Evolutionary conservation across 805 yeast species (phyloP).

Genomic region (Tetrapisispora pingtungensis): DNA sequence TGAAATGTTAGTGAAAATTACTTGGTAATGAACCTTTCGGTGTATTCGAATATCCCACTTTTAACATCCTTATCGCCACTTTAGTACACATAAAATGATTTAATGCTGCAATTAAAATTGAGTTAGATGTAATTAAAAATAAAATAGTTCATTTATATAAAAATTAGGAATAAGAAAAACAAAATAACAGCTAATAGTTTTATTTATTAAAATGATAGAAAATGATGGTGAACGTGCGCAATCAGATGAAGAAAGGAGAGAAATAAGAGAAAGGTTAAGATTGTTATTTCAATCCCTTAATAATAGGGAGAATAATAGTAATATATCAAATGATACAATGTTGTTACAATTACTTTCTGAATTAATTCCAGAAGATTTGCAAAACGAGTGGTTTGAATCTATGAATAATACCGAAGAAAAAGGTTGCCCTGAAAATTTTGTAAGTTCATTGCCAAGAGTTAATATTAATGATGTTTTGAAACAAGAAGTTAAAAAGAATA

Average conservation of each 20-base stretch:
- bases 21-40: too few relatives aligned
- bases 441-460: conserved; percentile 73
- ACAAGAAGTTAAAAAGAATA: conserved; percentile 26
- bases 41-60: too few relatives aligned
- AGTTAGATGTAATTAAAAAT: too few relatives aligned
- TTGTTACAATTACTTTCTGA: conserved; percentile 13
- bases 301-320: conserved; percentile 9
- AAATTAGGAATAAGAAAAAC: too few relatives aligned
- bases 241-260: conserved; percentile 12
- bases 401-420: conserved; percentile 19
- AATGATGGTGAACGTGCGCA: neutral
- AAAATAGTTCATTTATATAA: too few relatives aligned
- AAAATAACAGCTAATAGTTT: too few relatives aligned
- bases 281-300: conserved; percentile 10
- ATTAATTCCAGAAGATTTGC: conserved; percentile 19
- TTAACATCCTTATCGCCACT: too few relatives aligned
- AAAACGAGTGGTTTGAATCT: conserved; percentile 23
- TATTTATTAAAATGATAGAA: neutral
- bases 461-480: neutral
- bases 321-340: conserved; percentile 7
- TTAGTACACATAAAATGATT: too few relatives aligned
- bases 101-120: too few relatives aligned
- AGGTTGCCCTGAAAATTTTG: conserved; percentile 59
- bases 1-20: too few relatives aligned
- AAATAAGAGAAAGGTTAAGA: conserved; percentile 16